Base-by-base conservation (phyloP, 345 rosid genomes). In the Pistacia vera region DNA sequence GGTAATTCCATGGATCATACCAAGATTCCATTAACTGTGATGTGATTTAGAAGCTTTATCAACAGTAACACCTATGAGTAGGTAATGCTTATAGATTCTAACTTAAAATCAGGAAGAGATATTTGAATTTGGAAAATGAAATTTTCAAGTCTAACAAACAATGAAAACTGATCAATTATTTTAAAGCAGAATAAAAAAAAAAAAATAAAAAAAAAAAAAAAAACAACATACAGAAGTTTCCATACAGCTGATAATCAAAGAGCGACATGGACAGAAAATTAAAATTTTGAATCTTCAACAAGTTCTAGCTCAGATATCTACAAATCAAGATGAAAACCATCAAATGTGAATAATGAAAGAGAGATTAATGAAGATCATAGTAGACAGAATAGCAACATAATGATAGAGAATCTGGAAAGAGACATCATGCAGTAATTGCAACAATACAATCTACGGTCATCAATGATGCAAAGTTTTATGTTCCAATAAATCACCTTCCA, bases 1-100 rank as follows among this genome's bases (percentile, higher is more conserved):
- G 8, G 41, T 18, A 77, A 28, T 58, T 58, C 48, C 68, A 78
- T 44, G 54, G 60, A 80, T 49, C 66, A 25, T 12, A 63, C 56
- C 60, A 72, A 78, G 75, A 66, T 54, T 35, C 52, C 28, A 13
- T 30, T 10, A 67, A 67, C 18, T 8, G 62, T 54, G 16, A 17
- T 10, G 44, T 51, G 38, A 35, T 35, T n/a, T 38, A 41, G 33
- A 71, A 71, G 35, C 55, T 41, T 51, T 48, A 71, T 57, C 51
- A 71, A 54, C 44, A 54, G 59, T 54, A 11, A 30, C 18, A 49
- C 28, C 44, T 25, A 18, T 35, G 44, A 20, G 36, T 36, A 12
- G 14, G 22, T 18, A 56, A 41, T 14, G 65, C 35, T 7, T 22
- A 41, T 22, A 46, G 52, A 38, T 58, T 38, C 10, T 38, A 57